These are phyloP conservation scores for Prillingera fragicola DNA, from an alignment of 1,284 basidiomycete species.

Conservation along the genomic window DNA sequence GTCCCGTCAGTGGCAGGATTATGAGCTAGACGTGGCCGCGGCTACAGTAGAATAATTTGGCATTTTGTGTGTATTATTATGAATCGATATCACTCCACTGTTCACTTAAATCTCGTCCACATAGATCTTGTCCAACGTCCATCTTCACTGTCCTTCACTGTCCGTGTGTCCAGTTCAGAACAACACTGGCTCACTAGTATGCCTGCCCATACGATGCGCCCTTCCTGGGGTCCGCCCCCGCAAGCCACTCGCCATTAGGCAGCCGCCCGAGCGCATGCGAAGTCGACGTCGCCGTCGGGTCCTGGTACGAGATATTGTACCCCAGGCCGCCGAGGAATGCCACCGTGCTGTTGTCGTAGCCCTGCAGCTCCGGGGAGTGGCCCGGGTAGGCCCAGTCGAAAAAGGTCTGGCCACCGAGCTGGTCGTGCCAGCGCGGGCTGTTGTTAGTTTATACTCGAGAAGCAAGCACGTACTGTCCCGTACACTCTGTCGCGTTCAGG, in stretches of 20 bases:
- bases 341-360: conserved; percentile 45
- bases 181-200: conserved; percentile 1
- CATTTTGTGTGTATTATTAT: no score
- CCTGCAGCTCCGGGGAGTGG: conserved; percentile 27
- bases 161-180: no score
- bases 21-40: no score
- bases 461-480: conserved; percentile 17
- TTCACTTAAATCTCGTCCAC: no score
- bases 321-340: conserved; percentile 32
- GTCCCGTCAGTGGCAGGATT: no score
- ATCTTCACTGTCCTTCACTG: no score
- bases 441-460: not conserved
- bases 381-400: conserved; percentile 35
- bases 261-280: conserved; percentile 24
- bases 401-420: conserved; percentile 39
- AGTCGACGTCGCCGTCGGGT: conserved; percentile 19
- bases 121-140: no score
- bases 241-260: conserved; percentile 21
- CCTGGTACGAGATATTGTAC: conserved; percentile 42
- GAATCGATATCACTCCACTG: no score
- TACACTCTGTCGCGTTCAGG: conserved; percentile 28
- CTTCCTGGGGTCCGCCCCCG: conserved; percentile 21
- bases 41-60: no score
- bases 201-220: conserved; percentile 8
- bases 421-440: conserved; percentile 49